These are phyloP conservation scores for Saccharomyces uvarum DNA, from an alignment of 1,139 yeast genomes.

Conservation along the genomic window DNA sequence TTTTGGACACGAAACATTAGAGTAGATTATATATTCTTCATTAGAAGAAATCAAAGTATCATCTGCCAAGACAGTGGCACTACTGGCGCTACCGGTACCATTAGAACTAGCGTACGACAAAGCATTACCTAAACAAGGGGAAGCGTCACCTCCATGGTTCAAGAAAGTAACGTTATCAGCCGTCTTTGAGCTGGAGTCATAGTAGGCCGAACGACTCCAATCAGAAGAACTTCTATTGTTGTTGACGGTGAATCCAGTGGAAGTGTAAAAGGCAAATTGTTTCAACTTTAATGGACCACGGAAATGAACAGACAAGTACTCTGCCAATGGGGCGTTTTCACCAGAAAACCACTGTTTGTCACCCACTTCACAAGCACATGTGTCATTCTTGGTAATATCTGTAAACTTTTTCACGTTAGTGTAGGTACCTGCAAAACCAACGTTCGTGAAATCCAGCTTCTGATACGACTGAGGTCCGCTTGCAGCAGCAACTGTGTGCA, in stretches of 20 bases:
- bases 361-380: slow-evolving; percentile 46
- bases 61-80: slow-evolving; percentile 45
- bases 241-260: slow-evolving; percentile 30
- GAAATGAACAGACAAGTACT: slow-evolving; percentile 69
- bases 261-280: slow-evolving; percentile 57
- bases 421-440: slow-evolving; percentile 63
- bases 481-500: slow-evolving; percentile 3
- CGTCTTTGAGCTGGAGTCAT: slow-evolving; percentile 36
- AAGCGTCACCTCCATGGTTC: slow-evolving; percentile 43
- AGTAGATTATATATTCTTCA: slow-evolving; percentile 54
- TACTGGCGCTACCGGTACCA: slow-evolving; percentile 38
- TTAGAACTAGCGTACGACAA: slow-evolving; percentile 44
- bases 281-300: slow-evolving; percentile 65
- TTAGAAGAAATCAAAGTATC: slow-evolving; percentile 46
- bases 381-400: slow-evolving; percentile 39
- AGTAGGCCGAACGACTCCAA: slow-evolving; percentile 42
- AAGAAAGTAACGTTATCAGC: slow-evolving; percentile 58
- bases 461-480: slow-evolving; percentile 26
- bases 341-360: slow-evolving; percentile 45
- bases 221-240: slow-evolving; percentile 27
- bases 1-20: slow-evolving; percentile 47
- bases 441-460: slow-evolving; percentile 46
- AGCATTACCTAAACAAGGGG: slow-evolving; percentile 60
- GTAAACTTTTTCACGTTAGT: slow-evolving; percentile 48
- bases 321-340: slow-evolving; percentile 57